A percentile compares a stretch with the other conserved stretches of the same genome.
phyloP scores from a whole-genome alignment of 1,284 basidiomycete species.

The Ustilago esculenta region DNA sequence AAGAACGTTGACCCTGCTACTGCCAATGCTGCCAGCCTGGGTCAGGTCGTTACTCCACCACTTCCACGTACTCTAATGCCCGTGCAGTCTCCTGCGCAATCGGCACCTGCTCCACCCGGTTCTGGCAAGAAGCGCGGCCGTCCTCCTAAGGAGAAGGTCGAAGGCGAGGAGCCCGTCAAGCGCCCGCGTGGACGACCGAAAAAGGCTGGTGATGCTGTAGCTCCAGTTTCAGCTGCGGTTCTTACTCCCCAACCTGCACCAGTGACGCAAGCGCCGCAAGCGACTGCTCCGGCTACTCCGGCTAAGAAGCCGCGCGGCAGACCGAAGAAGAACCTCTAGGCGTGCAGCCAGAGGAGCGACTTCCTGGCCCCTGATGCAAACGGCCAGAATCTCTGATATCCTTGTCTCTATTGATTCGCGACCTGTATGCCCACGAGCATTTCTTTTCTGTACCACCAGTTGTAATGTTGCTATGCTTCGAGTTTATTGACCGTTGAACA shows the following conservation, averaged over 20 bases:
- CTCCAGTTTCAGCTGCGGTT: conserved; percentile 1
- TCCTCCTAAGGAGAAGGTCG: conserved; percentile 32
- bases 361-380: too few relatives aligned
- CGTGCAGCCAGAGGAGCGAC: too few relatives aligned
- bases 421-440: not conserved
- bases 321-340: conserved; percentile 34
- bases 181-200: conserved; percentile 42
- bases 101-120: conserved; percentile 11
- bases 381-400: not conserved
- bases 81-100: conserved; percentile 13
- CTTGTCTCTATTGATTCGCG: not conserved
- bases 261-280: not conserved
- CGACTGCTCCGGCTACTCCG: conserved; percentile 5
- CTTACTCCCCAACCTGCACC: not conserved
- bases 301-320: conserved; percentile 35
- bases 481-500: too few relatives aligned
- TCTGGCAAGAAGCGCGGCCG: conserved; percentile 40
- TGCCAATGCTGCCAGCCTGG: conserved; percentile 14
- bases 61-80: conserved; percentile 8
- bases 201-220: conserved; percentile 21
- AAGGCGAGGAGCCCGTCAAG: conserved; percentile 30
- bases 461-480: conserved; percentile 3
- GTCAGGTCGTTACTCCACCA: conserved; percentile 24
- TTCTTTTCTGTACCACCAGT: conserved; percentile 8
- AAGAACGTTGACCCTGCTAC: conserved; percentile 15